Evolutionary conservation across 768 basidiomycete genomes (phyloP), one percentile per base, ranked within the genome.

Genomic region (Lentinula detonsa): DNA sequence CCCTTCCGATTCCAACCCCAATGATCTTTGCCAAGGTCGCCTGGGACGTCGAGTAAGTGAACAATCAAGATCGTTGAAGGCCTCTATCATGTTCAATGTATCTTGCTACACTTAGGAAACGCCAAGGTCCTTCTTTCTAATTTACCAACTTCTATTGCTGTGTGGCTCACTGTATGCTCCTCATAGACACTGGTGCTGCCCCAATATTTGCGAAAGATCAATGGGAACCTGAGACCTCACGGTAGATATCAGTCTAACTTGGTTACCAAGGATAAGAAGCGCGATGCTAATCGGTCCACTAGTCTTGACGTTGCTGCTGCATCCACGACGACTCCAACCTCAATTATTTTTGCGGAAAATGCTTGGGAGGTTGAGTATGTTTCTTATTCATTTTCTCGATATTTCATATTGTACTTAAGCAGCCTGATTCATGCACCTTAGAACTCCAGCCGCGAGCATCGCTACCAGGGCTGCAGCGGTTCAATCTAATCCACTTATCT

Each of bases 21-120:
- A 23, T 56, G 39, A 56, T 56, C 23, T 56, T 56, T n/a, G 55
- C 55, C 55, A 56, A 56, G 23, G 40, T 43, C 28, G 39, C 37
- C 6, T 56, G 55, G 55, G 55, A 56, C 21, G 55, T 35, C 15
- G 50, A 51, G 50, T 51, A 51, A 34, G 50, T 28, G 4, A n/a
- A 10, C 21, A 16, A 0, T 48, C 21, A 48, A 23, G 46, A 48
- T 48, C 21, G 3, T 34, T 34, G 50, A 51, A 18, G n/a, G 28
- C 3, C 28, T 28, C 28, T 34, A 5, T n/a, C n/a, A n/a, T 16
- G 15, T 51, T 4, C 31, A 34, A 34, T 13, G 33, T 9, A 18
- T 11, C 11, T 48, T 48, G 43, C n/a, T 16, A 45, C n/a, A n/a
- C 18, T 9, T n/a, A 48, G 46, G 21, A 48, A 23, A 48, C 46